Percentiles rank a stretch among this genome's conserved stretches.
Evolutionary conservation across 2,329 filamentous ascomycete genomes (phyloP).

Genomic region (Stemphylium lycopersici): DNA sequence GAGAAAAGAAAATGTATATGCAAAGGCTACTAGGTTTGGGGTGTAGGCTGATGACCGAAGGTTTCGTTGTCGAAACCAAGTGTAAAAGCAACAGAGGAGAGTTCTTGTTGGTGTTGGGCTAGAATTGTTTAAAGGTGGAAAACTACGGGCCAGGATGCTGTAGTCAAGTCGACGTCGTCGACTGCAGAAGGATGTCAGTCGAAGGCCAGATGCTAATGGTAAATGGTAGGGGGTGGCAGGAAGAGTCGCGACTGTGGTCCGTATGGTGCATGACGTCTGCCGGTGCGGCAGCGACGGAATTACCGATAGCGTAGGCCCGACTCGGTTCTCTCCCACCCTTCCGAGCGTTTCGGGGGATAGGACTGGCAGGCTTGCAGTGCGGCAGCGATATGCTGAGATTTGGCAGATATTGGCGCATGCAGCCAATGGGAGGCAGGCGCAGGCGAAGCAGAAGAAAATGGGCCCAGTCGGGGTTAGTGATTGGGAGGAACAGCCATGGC

Average conservation of each 20-base stretch:
- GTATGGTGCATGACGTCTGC: slow-evolving; percentile 9
- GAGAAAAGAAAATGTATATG: too few relatives aligned
- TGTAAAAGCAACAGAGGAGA: not conserved
- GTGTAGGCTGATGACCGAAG: not conserved
- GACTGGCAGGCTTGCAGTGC: slow-evolving; percentile 19
- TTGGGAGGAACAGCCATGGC: slow-evolving; percentile 26
- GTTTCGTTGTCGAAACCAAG: not conserved
- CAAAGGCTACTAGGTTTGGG: not conserved
- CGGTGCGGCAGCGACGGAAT: not conserved
- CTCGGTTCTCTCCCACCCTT: not conserved
- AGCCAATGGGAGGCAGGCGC: slow-evolving; percentile 22
- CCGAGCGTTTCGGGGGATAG: slow-evolving; percentile 11
- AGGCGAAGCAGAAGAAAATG: slow-evolving; percentile 7
- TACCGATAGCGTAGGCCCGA: not conserved
- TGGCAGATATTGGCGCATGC: slow-evolving; percentile 10
- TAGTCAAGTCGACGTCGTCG: slow-evolving; percentile 6
- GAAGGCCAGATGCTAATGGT: slow-evolving; percentile 1
- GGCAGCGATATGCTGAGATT: slow-evolving; percentile 18
- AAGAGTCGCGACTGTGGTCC: not conserved
- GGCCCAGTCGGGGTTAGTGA: slow-evolving; percentile 6
- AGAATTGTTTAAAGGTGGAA: not conserved
- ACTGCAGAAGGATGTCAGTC: slow-evolving; percentile 5
- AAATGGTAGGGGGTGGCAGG: not conserved
- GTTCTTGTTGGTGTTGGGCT: not conserved
- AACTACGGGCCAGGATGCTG: not conserved